These are phyloP conservation scores for Mychonastes homosphaera DNA, from an alignment of 139 green algal species.

Conservation along the genomic window DNA sequence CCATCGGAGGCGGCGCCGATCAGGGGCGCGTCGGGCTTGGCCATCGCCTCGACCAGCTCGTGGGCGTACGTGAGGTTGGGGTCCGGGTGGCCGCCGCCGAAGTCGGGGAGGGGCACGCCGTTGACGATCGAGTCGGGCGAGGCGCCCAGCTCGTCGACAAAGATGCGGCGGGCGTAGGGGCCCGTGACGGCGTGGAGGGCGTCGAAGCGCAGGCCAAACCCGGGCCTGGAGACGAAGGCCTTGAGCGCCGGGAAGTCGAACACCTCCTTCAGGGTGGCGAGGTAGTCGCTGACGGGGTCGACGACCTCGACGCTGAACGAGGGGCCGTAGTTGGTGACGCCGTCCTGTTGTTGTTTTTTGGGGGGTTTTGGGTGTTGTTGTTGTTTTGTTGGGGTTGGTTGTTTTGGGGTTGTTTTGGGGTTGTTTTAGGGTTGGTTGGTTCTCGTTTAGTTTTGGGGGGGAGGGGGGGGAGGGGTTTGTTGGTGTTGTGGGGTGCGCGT, in stretches of 20 bases:
- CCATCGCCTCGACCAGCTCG: constrained; percentile 90
- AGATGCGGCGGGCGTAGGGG: constrained; percentile 87
- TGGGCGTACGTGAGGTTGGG: constrained; percentile 98
- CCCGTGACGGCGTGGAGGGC: constrained; percentile 92
- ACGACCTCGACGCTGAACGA: constrained; percentile 95
- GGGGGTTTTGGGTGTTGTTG: not conserved
- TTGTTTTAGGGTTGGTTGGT: not conserved
- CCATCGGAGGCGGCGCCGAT: constrained; percentile 84
- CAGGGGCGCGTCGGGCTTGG: constrained; percentile 47
- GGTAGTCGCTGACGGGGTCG: constrained; percentile 85
- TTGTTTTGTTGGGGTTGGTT: too few species aligned
- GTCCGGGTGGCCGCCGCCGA: constrained; percentile 94
- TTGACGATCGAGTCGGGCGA: constrained; percentile 34
- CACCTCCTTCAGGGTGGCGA: constrained; percentile 74
- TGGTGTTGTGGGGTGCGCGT: too few species aligned
- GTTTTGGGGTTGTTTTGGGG: not conserved
- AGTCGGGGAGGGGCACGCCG: constrained; percentile 69
- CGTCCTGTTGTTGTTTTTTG: constrained; percentile 16
- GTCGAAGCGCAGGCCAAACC: constrained; percentile 93
- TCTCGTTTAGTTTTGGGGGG: not conserved
- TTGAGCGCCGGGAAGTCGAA: constrained; percentile 93
- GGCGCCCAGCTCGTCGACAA: constrained; percentile 75
- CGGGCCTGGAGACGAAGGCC: constrained; percentile 64
- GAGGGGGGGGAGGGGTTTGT: not conserved
- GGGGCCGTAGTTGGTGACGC: constrained; percentile 58